Evolutionary conservation across 2,329 filamentous ascomycete species (phyloP), one percentile per base, ranked within the genome.

Genomic region (Annulohypoxylon truncatum): DNA sequence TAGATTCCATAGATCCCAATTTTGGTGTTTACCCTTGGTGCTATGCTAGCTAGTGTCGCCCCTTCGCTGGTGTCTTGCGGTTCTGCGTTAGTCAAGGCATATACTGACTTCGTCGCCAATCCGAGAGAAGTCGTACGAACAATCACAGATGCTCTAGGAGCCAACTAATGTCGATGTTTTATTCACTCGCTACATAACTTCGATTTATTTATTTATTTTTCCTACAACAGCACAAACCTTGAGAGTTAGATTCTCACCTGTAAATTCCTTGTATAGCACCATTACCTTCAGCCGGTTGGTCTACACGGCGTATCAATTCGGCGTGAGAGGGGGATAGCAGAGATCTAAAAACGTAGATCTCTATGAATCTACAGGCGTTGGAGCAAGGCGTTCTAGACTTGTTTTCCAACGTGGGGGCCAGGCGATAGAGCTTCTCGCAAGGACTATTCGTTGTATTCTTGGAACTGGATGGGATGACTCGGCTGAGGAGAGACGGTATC

Each of bases 41-140:
- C 76, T 22, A 77, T 80, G 77, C 61, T 78, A 12, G 74, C 69
- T 64, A 79, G 74, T 55, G 77, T 77, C 57, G 77, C 77, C 40
- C 70, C 74, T 6, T 71, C 72, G 15, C 48, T 77, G 18, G 46
- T 64, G 42, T 69, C 71, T 9, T 66, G 67, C 10, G 66, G 67
- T 15, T 48, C 54, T 28, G 66, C 60, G 9, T 57, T 69, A 3
- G 55, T 62, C 26, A 72, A 69, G 22, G 48, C 64, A 9, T 38
- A 67, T 2, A 52, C 60, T 47, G 42, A 66, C 40, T 62, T 74
- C 13, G 24, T 69, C 6, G 46, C 67, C 35, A 69, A 72, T 9
- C 68, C 73, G 10, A 67, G 66, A 20, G 69, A 72, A 29, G 57
- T 71, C 20, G 44, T 38, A 4, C 64, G 52, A 44, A 46, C 33